Conservation (phyloP, 1,284 basidiomycete species). For the Ceratobasidium sp. region DNA sequence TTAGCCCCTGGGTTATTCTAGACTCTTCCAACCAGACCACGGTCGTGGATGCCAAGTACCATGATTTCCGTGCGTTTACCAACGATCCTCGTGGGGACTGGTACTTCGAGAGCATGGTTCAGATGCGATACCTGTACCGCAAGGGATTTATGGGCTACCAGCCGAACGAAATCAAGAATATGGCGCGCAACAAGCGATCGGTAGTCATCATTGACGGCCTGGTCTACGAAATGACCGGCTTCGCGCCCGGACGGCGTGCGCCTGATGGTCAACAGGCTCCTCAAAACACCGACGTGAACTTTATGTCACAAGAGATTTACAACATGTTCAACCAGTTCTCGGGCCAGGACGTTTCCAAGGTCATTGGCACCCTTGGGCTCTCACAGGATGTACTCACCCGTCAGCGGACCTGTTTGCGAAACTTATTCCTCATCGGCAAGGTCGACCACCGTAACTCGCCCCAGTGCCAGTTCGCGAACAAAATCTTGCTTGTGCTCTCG, state of each 20-base stretch:
- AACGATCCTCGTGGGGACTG: constrained; percentile 94
- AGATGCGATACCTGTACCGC: constrained; percentile 87
- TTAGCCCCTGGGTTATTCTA: constrained; percentile 86
- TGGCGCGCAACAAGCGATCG: constrained; percentile 68
- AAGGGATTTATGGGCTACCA: constrained; percentile 91
- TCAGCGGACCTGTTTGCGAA: constrained; percentile 89
- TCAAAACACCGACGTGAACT: constrained; percentile 64
- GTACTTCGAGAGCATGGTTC: constrained; percentile 93
- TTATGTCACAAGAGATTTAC: constrained; percentile 79
- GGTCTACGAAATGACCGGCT: constrained; percentile 85
- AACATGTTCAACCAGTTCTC: constrained; percentile 83
- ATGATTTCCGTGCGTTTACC: constrained; percentile 90
- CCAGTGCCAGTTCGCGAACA: constrained; percentile 89
- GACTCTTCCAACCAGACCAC: constrained; percentile 83
- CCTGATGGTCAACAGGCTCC: constrained; percentile 72
- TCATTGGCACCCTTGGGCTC: constrained; percentile 71
- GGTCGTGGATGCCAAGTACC: constrained; percentile 72
- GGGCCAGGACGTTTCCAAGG: constrained; percentile 85
- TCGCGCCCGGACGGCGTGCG: constrained; percentile 60
- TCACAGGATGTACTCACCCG: constrained; percentile 69
- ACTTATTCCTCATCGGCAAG: constrained; percentile 90
- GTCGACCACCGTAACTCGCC: constrained; percentile 91
- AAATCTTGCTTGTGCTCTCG: constrained; percentile 89
- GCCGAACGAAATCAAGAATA: constrained; percentile 74
- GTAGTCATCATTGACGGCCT: constrained; percentile 84